Evolutionary conservation across 2,329 filamentous ascomycete species (phyloP).

Genomic region (Colletotrichum sp.): DNA sequence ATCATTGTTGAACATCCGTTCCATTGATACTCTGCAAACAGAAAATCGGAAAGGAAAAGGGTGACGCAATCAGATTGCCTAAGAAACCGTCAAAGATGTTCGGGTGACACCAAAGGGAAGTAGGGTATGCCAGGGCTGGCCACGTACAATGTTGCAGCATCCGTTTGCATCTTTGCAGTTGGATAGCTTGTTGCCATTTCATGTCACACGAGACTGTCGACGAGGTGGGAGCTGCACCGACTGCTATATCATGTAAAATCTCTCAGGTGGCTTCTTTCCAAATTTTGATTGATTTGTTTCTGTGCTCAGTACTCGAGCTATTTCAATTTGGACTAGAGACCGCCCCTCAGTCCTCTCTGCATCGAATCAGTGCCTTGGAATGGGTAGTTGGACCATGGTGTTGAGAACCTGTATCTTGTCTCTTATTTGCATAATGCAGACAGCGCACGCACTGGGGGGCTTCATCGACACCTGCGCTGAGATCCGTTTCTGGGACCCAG

Average conservation of each 20-base stretch:
- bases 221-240: rapidly evolving
- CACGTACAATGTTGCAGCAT: background rate
- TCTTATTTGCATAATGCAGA: background rate
- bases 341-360: background rate
- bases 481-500: background rate
- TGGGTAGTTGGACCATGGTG: background rate
- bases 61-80: rapidly evolving
- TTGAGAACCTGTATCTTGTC: rapidly evolving
- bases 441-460: background rate
- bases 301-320: rapidly evolving
- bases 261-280: background rate
- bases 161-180: background rate
- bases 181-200: rapidly evolving
- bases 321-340: rapidly evolving
- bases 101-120: rapidly evolving
- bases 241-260: rapidly evolving
- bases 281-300: background rate
- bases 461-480: background rate
- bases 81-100: background rate
- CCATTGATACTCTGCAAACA: rapidly evolving
- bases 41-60: background rate
- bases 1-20: background rate
- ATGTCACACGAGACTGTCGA: background rate
- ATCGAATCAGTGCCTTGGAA: background rate
- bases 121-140: background rate